Conservation (phyloP, 345 rosid species). For the Conringia planisiliqua region DNA sequence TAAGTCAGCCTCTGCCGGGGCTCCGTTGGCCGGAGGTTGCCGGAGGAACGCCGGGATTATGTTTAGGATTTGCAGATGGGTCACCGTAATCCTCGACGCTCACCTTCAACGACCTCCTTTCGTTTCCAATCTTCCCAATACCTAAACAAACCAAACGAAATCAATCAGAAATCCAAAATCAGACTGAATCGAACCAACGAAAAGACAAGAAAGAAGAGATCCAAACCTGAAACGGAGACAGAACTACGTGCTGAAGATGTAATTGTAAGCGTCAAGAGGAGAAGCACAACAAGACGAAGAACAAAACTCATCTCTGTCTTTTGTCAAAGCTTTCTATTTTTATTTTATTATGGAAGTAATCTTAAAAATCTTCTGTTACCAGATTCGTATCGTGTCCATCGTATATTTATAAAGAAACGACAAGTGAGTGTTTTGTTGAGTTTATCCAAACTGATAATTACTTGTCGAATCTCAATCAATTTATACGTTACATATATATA, state of each 20-base stretch:
- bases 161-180: not conserved
- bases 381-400: not conserved
- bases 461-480: constrained; percentile 12
- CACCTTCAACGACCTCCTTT: constrained; percentile 18
- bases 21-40: constrained; percentile 5
- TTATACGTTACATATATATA: constrained; percentile 10
- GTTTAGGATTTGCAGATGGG: constrained; percentile 37
- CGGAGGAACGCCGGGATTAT: constrained; percentile 34
- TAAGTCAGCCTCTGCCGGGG: constrained; percentile 12
- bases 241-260: constrained; percentile 19
- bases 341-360: not conserved
- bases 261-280: constrained; percentile 13
- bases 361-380: not conserved
- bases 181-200: not conserved
- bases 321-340: not conserved
- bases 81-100: constrained; percentile 28
- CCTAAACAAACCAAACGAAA: constrained; percentile 8
- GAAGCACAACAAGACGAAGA: constrained; percentile 22
- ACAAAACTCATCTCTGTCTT: constrained; percentile 19
- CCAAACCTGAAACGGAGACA: constrained; percentile 28
- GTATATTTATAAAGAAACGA: constrained; percentile 12
- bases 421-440: constrained; percentile 21
- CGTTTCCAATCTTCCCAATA: not conserved
- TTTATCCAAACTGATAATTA: constrained; percentile 17
- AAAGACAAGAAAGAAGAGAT: not conserved